Conservation (phyloP, 176 grass and related monocot species). For the barley (Hordeum vulgare) region MorexV3_pseudomolecules_assembly NC_058518.1:278932341-278932840, state of each 20-base stretch:
- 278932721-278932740: not conserved
- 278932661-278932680: conserved; percentile 1
- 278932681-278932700: not conserved
- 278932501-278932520: not conserved
- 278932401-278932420: conserved; percentile 16
- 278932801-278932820: not conserved
- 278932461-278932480: conserved; percentile 11
- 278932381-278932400: conserved; percentile 7
- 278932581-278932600: too few species aligned
- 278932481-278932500: not conserved
- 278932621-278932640: not conserved
- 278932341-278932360: conserved; percentile 1
- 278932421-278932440: not conserved
- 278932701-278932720: too few species aligned
- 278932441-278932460: not conserved
- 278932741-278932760: not conserved
- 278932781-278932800: not conserved
- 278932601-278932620: conserved; percentile 14
- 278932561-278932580: too few species aligned
- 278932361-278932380: not conserved
- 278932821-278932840: not conserved
- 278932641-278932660: not conserved
- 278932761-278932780: not conserved
- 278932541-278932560: too few species aligned
- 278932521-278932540: too few species aligned